Base-by-base conservation (phyloP, 2,329 filamentous ascomycete species). In the Neurospora crassa region DNA sequence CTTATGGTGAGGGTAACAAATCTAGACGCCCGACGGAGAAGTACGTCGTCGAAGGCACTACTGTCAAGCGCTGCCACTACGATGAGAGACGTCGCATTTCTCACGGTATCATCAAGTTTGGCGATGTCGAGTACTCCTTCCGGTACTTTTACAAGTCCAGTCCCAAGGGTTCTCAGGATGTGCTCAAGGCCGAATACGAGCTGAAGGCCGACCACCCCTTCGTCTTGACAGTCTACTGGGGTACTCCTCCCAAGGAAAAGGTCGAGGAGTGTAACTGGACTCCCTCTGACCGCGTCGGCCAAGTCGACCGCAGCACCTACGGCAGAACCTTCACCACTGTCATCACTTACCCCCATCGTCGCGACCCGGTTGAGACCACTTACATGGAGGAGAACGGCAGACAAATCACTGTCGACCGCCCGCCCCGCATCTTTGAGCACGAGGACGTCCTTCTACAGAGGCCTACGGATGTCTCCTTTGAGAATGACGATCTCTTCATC, bases 201-300 rank as follows among this genome's bases (percentile, higher is more conserved):
- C 70, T 73, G 1, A 63, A 63, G 53, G 68, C 76, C 34, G 68
- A 70, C 40, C 59, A 68, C 1, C 41, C 71, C 14, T 70, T 74
- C 29, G 72, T 74, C 3, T 75, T 81, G n/a, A 76, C 76, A 1
- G 78, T 81, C 5, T 81, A 76, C 71, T 82, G 80, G 80, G 80
- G 80, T 20, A 76, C 76, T 10, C 78, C 78, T 1, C 69, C 74
- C 10, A 71, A 73, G 10, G 76, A 79, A 40, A 71, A 75, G n/a
- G 73, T 75, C 6, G 76, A 77, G n/a, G 76, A 75, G 41, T 73
- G 77, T 70, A 75, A 79, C 71, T 81, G 80, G 79, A 75, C 78
- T 5, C 79, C 79, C 1, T 80, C 79, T 12, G 78, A 81, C 45
- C 78, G 77, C n/a, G 76, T 81, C 37, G 78, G 77, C 71, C 78